These are phyloP conservation scores for Tribonema minus DNA, from an alignment of 108 stramenopile genomes.

Conservation along the genomic window DNA sequence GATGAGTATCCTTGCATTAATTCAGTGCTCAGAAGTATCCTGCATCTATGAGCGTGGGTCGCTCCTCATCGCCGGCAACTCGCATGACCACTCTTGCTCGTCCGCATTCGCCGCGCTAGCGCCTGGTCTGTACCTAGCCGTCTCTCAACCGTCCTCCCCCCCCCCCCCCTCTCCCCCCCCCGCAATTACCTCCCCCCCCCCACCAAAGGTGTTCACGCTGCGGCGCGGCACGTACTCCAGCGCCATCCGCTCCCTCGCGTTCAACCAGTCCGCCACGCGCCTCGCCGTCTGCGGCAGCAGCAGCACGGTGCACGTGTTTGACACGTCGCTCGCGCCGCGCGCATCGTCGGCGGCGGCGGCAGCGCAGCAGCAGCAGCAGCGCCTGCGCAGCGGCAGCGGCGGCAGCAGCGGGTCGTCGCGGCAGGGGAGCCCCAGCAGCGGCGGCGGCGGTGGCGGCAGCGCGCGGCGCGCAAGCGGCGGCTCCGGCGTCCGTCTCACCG, in stretches of 20 bases:
- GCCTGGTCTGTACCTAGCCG: background rate
- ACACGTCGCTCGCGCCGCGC: constrained; percentile 28
- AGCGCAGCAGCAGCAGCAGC: constrained; percentile 54
- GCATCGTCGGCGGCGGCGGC: constrained; percentile 48
- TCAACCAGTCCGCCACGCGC: constrained; percentile 49
- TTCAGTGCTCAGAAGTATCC: no score
- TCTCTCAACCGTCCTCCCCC: background rate
- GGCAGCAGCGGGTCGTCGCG: background rate
- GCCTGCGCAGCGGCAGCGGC: constrained; percentile 15
- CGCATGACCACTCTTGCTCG: background rate
- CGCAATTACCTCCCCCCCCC: no score
- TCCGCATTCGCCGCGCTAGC: no score
- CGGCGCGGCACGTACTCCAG: constrained; percentile 47
- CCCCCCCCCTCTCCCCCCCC: background rate
- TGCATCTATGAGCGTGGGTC: no score
- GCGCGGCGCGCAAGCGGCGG: background rate
- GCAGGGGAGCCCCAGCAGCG: background rate
- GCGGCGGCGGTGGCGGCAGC: no score
- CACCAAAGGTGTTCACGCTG: constrained; percentile 48
- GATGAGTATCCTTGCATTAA: background rate
- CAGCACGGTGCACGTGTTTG: constrained; percentile 56
- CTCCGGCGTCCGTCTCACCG: no score
- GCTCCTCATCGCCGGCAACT: no score
- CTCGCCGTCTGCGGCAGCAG: constrained; percentile 53
- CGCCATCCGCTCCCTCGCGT: constrained; percentile 55